Evolutionary conservation across 1,139 yeast species (phyloP).

Genomic region (Hansenula lynferdii): DNA sequence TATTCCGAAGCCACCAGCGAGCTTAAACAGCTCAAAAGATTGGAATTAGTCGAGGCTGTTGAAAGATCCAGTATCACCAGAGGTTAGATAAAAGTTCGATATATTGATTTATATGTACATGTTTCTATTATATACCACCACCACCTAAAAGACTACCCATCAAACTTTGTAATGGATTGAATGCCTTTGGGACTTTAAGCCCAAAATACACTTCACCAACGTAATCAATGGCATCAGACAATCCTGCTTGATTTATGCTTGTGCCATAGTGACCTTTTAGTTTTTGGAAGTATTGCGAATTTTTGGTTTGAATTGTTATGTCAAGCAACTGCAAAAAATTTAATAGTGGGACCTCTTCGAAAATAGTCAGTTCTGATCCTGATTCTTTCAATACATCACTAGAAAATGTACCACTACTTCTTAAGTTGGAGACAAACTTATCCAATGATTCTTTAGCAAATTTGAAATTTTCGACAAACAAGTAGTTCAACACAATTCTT

Average conservation of each 20-base stretch:
- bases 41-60: conserved; percentile 66
- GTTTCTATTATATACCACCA: conserved; percentile 4
- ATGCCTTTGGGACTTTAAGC: conserved; percentile 49
- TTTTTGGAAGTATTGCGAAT: conserved; percentile 44
- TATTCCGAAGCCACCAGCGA: conserved; percentile 70
- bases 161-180: conserved; percentile 73
- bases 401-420: conserved; percentile 13
- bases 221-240: conserved; percentile 41
- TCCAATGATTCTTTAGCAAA: conserved; percentile 44
- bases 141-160: conserved; percentile 74
- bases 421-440: conserved; percentile 33
- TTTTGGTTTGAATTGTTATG: conserved; percentile 53
- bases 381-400: conserved; percentile 10
- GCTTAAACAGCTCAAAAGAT: conserved; percentile 52
- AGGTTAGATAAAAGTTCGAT: neutral
- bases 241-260: conserved; percentile 28
- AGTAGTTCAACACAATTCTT: conserved; percentile 67
- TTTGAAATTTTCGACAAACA: conserved; percentile 58
- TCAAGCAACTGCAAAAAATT: conserved; percentile 70
- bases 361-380: conserved; percentile 7
- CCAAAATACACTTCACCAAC: conserved; percentile 56
- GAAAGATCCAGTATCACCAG: conserved; percentile 29
- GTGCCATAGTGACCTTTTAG: conserved; percentile 48
- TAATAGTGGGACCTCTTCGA: conserved; percentile 33
- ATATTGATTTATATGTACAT: neutral